Conservation (phyloP, 2,329 filamentous ascomycete genomes). For the Didymellaceae sp. region DNA sequence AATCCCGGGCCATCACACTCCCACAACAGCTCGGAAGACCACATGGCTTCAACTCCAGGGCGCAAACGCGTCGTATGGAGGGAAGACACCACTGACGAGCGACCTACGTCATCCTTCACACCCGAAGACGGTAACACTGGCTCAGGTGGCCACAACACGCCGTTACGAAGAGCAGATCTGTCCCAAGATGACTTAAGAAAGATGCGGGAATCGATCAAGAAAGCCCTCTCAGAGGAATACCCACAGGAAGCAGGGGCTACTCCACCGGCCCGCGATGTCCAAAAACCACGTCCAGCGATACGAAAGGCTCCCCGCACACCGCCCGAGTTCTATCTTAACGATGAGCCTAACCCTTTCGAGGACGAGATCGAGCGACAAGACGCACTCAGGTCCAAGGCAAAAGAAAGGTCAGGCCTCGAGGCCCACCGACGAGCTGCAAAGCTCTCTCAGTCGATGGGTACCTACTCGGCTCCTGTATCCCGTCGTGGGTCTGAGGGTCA, state of each 20-base stretch:
- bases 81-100: slow-evolving; percentile 24
- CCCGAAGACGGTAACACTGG: slow-evolving; percentile 34
- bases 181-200: slow-evolving; percentile 43
- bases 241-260: slow-evolving; percentile 25
- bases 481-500: slow-evolving; percentile 45
- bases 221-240: slow-evolving; percentile 42
- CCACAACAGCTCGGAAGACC: slow-evolving; percentile 29
- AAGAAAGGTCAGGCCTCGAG: slow-evolving; percentile 43
- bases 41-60: slow-evolving; percentile 36
- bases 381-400: slow-evolving; percentile 27
- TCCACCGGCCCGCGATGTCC: slow-evolving; percentile 31
- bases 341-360: slow-evolving; percentile 45
- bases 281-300: slow-evolving; percentile 48
- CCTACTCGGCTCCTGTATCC: slow-evolving; percentile 44
- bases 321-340: slow-evolving; percentile 42
- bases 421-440: slow-evolving; percentile 45
- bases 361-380: slow-evolving; percentile 23
- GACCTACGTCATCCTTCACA: slow-evolving; percentile 22
- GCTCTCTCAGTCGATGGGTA: slow-evolving; percentile 45
- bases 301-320: slow-evolving; percentile 42
- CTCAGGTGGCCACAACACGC: slow-evolving; percentile 39
- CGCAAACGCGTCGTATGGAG: slow-evolving; percentile 47
- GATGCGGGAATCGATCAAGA: slow-evolving; percentile 44
- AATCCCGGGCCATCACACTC: slow-evolving; percentile 25
- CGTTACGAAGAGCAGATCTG: slow-evolving; percentile 39